Evolutionary conservation across 805 yeast species (phyloP).

Genomic region (Hanseniaspora taiwanica): DNA sequence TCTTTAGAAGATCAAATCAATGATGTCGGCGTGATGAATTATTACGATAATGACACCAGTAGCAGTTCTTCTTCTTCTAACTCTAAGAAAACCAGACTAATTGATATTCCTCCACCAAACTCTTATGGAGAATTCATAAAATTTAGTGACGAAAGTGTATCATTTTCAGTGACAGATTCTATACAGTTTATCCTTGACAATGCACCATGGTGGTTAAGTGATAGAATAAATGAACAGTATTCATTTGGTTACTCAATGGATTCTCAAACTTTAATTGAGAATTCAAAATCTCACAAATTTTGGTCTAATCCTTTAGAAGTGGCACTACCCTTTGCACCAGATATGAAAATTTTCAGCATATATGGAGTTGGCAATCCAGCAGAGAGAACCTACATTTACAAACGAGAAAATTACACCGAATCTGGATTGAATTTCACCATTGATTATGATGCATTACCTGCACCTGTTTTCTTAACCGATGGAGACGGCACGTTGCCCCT

Average conservation of each 20-base stretch:
- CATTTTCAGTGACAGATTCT: slow-evolving; percentile 54
- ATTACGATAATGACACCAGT: too few relatives aligned
- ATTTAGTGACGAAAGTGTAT: slow-evolving; percentile 39
- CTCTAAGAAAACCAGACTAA: too few relatives aligned
- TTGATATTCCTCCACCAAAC: slow-evolving; percentile 5
- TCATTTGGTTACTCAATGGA: slow-evolving; percentile 65
- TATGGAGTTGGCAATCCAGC: slow-evolving; percentile 97
- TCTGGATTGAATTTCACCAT: slow-evolving; percentile 57
- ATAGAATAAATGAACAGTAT: slow-evolving; percentile 55
- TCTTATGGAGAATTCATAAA: slow-evolving; percentile 66
- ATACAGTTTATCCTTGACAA: slow-evolving; percentile 50
- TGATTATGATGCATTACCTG: slow-evolving; percentile 35
- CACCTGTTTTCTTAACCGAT: slow-evolving; percentile 67
- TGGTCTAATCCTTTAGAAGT: slow-evolving; percentile 96
- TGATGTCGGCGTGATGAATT: too few relatives aligned
- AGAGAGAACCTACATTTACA: slow-evolving; percentile 82
- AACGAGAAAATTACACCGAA: slow-evolving; percentile 44
- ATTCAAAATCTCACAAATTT: slow-evolving; percentile 59
- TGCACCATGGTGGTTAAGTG: slow-evolving; percentile 66
- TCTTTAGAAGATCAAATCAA: slow-evolving; percentile 47
- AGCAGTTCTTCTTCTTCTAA: too few relatives aligned
- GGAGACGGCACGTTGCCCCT: slow-evolving; percentile 95
- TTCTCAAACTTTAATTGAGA: slow-evolving; percentile 41
- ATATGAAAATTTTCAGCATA: slow-evolving; percentile 74
- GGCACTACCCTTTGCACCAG: slow-evolving; percentile 85